These are phyloP conservation scores for Pseudomassariella vexata DNA, from an alignment of 2,329 filamentous ascomycete genomes.

Conservation along the genomic window DNA sequence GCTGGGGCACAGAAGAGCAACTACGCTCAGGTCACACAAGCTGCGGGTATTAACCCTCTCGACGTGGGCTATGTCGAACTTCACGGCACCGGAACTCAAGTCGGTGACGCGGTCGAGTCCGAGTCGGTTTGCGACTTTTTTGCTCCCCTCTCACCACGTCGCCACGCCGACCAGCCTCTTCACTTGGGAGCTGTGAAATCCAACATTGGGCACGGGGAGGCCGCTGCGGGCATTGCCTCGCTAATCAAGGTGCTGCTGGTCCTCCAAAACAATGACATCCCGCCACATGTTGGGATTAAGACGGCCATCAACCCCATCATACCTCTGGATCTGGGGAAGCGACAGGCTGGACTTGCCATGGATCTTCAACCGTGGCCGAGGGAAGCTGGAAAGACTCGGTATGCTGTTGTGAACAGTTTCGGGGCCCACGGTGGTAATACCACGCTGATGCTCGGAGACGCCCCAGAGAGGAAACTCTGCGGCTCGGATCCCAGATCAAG, in stretches of 20 bases:
- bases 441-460: conserved; percentile 13
- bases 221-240: background rate
- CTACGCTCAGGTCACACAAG: conserved; percentile 50
- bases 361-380: background rate
- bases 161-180: conserved; percentile 30
- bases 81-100: conserved; percentile 67
- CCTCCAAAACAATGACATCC: background rate
- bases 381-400: conserved; percentile 14
- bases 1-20: conserved; percentile 55
- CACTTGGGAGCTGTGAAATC: conserved; percentile 33
- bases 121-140: conserved; percentile 54
- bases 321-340: background rate
- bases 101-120: conserved; percentile 63
- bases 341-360: background rate
- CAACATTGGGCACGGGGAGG: background rate
- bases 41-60: conserved; percentile 47
- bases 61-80: conserved; percentile 61
- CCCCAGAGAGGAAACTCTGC: conserved; percentile 1
- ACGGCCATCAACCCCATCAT: background rate
- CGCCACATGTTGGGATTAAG: background rate
- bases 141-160: conserved; percentile 41
- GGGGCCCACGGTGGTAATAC: conserved; percentile 45
- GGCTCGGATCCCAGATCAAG: conserved; percentile 9
- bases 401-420: conserved; percentile 45
- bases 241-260: background rate